These are phyloP conservation scores for Fusarium oligoseptatum DNA, from an alignment of 2,329 filamentous ascomycete genomes.

Conservation along the genomic window DNA sequence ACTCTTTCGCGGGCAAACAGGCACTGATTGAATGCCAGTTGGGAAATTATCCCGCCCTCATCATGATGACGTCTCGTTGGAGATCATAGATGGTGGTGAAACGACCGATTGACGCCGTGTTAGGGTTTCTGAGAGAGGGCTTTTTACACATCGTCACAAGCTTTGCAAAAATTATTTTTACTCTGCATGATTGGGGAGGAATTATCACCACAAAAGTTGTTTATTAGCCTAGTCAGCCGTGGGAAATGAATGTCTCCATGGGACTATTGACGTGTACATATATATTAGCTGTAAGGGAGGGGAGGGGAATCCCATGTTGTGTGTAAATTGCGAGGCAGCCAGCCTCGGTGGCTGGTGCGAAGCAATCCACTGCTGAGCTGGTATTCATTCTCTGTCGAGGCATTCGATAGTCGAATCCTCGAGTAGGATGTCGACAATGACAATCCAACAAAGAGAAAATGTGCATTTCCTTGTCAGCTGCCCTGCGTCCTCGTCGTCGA, in stretches of 20 bases:
- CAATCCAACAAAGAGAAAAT: background rate
- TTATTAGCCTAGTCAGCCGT: slow-evolving; percentile 6
- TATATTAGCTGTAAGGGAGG: slow-evolving; percentile 33
- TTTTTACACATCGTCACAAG: background rate
- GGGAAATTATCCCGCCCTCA: slow-evolving; percentile 25
- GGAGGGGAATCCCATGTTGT: slow-evolving; percentile 18
- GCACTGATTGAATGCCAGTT: slow-evolving; percentile 23
- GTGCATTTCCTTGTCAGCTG: background rate
- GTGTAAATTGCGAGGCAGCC: slow-evolving; percentile 11
- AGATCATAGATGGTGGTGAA: background rate
- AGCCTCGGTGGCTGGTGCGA: background rate
- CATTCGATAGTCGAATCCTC: background rate
- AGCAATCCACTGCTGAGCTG: background rate
- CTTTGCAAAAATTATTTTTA: background rate
- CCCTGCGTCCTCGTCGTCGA: slow-evolving; percentile 17
- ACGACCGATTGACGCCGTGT: background rate
- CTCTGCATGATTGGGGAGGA: background rate
- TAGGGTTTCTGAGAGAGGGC: background rate
- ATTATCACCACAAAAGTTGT: background rate
- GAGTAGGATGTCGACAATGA: background rate
- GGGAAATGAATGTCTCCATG: slow-evolving; percentile 35
- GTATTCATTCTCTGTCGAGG: background rate
- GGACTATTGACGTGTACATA: slow-evolving; percentile 11
- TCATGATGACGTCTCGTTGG: slow-evolving; percentile 33
- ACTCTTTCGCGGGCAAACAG: background rate